Evolutionary conservation across 108 stramenopile species (phyloP).

Genomic region (Fistulifera pelliculosa): DNA sequence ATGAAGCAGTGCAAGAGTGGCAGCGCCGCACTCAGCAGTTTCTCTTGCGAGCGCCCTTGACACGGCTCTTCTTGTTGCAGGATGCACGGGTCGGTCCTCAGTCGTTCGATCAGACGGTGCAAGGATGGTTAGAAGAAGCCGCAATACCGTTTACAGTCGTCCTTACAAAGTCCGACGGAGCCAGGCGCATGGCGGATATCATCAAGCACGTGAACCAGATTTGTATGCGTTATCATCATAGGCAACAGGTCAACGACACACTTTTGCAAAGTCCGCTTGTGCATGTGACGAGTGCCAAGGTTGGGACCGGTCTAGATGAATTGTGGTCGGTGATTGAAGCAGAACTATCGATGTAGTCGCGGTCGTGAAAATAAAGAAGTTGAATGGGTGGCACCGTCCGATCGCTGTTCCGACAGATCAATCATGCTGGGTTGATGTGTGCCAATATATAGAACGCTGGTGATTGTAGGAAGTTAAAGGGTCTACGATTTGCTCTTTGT

Average conservation of each 20-base stretch:
- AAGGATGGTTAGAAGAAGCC: slow-evolving; percentile 81
- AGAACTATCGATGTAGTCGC: slow-evolving; percentile 18
- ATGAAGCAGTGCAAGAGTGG: slow-evolving; percentile 57
- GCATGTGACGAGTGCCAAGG: slow-evolving; percentile 41
- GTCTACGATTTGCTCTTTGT: too few relatives aligned
- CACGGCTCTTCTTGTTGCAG: slow-evolving; percentile 57
- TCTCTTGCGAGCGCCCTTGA: slow-evolving; percentile 40
- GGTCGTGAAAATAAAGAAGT: too few relatives aligned
- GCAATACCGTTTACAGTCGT: slow-evolving; percentile 63
- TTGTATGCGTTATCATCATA: slow-evolving; percentile 53
- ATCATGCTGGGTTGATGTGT: too few relatives aligned
- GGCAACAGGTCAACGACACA: slow-evolving; percentile 2
- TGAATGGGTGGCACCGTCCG: too few relatives aligned
- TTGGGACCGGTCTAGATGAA: slow-evolving; percentile 34
- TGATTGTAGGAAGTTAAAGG: too few relatives aligned
- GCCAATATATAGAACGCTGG: too few relatives aligned
- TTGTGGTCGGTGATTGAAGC: slow-evolving; percentile 34
- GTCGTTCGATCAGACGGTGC: slow-evolving; percentile 50
- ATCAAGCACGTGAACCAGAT: slow-evolving; percentile 62
- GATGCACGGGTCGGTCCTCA: slow-evolving; percentile 49
- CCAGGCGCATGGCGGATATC: slow-evolving; percentile 25
- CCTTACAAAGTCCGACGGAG: slow-evolving; percentile 76
- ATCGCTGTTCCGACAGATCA: too few relatives aligned
- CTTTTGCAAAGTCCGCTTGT: slow-evolving; percentile 26
- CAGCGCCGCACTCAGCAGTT: slow-evolving; percentile 70